These are phyloP conservation scores for Tolypocladium endophyticum DNA, from an alignment of 2,329 filamentous ascomycete species.

Conservation along the genomic window DNA sequence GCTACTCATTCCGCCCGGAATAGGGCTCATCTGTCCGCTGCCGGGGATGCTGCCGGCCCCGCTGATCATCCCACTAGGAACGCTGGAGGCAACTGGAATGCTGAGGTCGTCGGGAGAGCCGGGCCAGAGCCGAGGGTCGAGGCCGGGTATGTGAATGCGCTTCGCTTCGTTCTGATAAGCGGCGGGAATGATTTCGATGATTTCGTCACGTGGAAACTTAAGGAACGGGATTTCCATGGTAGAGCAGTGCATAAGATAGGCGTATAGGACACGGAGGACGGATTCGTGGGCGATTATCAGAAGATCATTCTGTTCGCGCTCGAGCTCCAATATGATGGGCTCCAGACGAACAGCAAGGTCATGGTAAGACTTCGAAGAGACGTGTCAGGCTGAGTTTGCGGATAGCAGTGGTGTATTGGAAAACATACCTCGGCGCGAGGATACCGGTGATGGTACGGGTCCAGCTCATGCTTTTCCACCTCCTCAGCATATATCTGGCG, in stretches of 20 bases:
- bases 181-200: constrained; percentile 96
- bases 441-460: constrained; percentile 95
- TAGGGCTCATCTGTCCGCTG: constrained; percentile 32
- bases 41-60: constrained; percentile 12
- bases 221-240: constrained; percentile 88
- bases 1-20: constrained; percentile 34
- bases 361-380: constrained; percentile 73
- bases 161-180: constrained; percentile 96
- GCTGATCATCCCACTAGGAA: constrained; percentile 17
- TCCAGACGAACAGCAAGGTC: constrained; percentile 96
- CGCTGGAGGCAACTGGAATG: constrained; percentile 47
- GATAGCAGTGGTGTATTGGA: neutral
- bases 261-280: constrained; percentile 92
- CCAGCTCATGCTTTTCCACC: constrained; percentile 81
- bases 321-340: constrained; percentile 93
- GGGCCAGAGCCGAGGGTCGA: constrained; percentile 58
- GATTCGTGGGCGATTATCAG: constrained; percentile 97
- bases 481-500: constrained; percentile 79
- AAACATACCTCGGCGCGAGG: constrained; percentile 71
- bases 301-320: constrained; percentile 94
- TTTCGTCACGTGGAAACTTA: constrained; percentile 90
- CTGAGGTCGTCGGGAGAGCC: constrained; percentile 72
- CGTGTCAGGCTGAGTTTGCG: neutral
- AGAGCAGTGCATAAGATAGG: constrained; percentile 97
- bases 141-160: constrained; percentile 71